Evolutionary conservation across 2,329 filamentous ascomycete genomes (phyloP).

Genomic region (Aspergillus versicolor): DNA sequence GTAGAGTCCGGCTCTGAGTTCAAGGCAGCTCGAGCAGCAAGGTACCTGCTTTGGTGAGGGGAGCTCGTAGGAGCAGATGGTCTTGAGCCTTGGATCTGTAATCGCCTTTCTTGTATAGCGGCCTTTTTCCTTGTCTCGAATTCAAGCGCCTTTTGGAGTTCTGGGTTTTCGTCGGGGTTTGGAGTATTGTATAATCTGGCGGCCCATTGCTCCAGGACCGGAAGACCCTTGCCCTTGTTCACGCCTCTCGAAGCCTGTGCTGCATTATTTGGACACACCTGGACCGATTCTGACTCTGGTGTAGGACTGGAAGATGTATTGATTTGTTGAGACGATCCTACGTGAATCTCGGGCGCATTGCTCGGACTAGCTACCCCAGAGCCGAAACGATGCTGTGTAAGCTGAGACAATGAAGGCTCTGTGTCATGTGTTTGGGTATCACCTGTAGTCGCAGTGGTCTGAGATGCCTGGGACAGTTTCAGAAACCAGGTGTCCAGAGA

Average conservation of each 20-base stretch:
- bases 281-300: neutral
- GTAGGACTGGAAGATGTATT: neutral
- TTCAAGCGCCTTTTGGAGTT: slow-evolving; percentile 35
- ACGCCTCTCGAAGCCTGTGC: neutral
- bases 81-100: slow-evolving; percentile 16
- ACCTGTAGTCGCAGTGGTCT: neutral
- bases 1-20: slow-evolving; percentile 1
- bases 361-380: neutral
- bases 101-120: slow-evolving; percentile 27
- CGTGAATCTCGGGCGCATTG: neutral
- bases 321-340: neutral
- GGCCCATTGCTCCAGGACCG: slow-evolving; percentile 26
- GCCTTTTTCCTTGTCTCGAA: slow-evolving; percentile 41
- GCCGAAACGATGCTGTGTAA: slow-evolving; percentile 18
- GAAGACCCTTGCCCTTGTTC: slow-evolving; percentile 18
- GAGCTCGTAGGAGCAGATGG: slow-evolving; percentile 15
- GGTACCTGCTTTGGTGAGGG: slow-evolving; percentile 32
- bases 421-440: neutral
- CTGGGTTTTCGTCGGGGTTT: slow-evolving; percentile 12
- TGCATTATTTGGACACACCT: neutral
- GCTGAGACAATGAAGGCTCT: slow-evolving; percentile 9
- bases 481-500: slow-evolving; percentile 34
- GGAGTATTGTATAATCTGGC: slow-evolving; percentile 20
- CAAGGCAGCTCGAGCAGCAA: slow-evolving; percentile 30
- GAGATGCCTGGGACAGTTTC: slow-evolving; percentile 14